Evolutionary conservation across 208 protist species (phyloP), one percentile per base, ranked within the genome.

Genomic region (Trypanosoma brucei): DNA sequence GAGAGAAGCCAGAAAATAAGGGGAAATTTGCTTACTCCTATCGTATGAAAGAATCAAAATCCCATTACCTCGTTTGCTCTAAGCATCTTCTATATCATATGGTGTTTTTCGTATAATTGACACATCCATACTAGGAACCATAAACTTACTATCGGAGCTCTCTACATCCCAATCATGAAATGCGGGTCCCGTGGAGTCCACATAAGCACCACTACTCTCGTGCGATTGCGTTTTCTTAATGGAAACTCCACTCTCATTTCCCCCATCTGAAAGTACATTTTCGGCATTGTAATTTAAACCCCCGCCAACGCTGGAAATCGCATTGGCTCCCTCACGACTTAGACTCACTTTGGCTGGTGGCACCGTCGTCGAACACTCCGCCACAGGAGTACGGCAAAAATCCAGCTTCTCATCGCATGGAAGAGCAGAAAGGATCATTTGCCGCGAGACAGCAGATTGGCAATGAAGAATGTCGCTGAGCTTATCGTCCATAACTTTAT

Each of bases 91-190:
- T 14, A 68, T 50, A 65, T 81, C 75, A 46, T 81, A 81, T 9
- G 75, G 75, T 34, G 62, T 76, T 37, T 53, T 68, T 42, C 62
- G 38, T 52, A 36, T 38, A 37, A 33, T 33, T 35, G 55, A 56
- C 11, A 2, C 52, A 54, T 8, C 13, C 34, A 61, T 56, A 37
- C 51, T n/a, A 45, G 65, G 22, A 22, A 67, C 62, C 38, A 74
- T 64, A 0, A 65, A 68, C 52, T 74, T 67, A 67, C 75, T 70
- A 42, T 71, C 65, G 7, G 63, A 68, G 13, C 69, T 70, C 31
- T 46, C 55, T 3, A 76, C 59, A 46, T 76, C 76, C 76, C 70
- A 76, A 7, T 64, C 60, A 66, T 77, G 70, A 4, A 66, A 63
- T 55, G 62, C 61, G n/a, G 57, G 34, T 5, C 49, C 50, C 11